Evolutionary conservation across 208 protist genomes (phyloP).

Genomic region (Crithidia mellificae): DNA sequence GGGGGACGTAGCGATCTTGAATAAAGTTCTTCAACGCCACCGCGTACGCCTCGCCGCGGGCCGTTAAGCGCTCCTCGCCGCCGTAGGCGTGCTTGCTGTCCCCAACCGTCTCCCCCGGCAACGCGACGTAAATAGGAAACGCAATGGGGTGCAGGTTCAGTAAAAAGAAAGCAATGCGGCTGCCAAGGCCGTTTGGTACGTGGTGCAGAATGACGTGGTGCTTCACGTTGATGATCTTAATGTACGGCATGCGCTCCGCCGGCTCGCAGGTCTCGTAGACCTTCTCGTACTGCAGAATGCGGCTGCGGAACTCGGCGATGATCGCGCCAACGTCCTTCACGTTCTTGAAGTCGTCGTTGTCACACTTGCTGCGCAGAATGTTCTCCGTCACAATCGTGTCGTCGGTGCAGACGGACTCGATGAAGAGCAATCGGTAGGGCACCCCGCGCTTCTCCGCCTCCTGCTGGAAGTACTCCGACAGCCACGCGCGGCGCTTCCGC

Average conservation of each 20-base stretch:
- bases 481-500: conserved; percentile 52
- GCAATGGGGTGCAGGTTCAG: conserved; percentile 87
- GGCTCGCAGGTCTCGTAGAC: conserved; percentile 86
- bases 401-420: conserved; percentile 92
- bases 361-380: conserved; percentile 86
- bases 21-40: conserved; percentile 76
- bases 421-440: conserved; percentile 86
- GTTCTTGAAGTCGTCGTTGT: conserved; percentile 91
- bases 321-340: conserved; percentile 76
- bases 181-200: conserved; percentile 68
- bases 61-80: conserved; percentile 74
- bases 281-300: conserved; percentile 87
- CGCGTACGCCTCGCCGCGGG: conserved; percentile 62
- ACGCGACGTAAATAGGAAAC: conserved; percentile 82
- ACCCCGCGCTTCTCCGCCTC: conserved; percentile 40
- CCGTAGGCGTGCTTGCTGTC: conserved; percentile 73
- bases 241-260: conserved; percentile 69
- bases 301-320: conserved; percentile 78
- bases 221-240: conserved; percentile 91
- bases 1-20: conserved; percentile 76
- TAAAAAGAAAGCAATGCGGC: conserved; percentile 87
- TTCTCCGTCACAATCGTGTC: conserved; percentile 88
- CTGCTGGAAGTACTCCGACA: conserved; percentile 68
- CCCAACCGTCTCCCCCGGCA: conserved; percentile 80
- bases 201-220: conserved; percentile 84